These are phyloP conservation scores for Ambrosiella cleistominuta DNA, from an alignment of 2,329 filamentous ascomycete species.

Conservation along the genomic window DNA sequence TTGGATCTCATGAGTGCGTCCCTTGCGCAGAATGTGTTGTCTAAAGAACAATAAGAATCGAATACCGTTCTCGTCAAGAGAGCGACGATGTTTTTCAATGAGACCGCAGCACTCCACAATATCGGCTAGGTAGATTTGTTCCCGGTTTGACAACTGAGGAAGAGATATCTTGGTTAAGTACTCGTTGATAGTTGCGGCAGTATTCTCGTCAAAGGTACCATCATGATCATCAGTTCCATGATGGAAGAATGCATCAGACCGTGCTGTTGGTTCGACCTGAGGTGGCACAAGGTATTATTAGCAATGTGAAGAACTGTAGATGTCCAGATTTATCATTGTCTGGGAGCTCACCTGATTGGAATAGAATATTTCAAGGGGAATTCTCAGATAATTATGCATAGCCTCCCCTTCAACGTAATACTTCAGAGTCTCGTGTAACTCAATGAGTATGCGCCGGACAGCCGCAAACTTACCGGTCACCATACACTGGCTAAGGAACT, in stretches of 20 bases:
- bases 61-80: constrained; percentile 77
- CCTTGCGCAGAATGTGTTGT: constrained; percentile 55
- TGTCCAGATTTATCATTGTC: not conserved
- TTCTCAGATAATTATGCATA: constrained; percentile 60
- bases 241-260: not conserved
- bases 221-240: constrained; percentile 18
- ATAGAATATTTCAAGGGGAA: constrained; percentile 44
- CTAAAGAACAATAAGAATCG: constrained; percentile 79
- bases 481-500: constrained; percentile 75
- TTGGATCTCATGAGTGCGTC: constrained; percentile 43
- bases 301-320: too few species aligned
- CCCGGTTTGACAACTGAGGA: constrained; percentile 63
- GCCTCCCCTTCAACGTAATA: constrained; percentile 68
- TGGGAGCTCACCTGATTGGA: not conserved
- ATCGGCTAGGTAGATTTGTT: constrained; percentile 71
- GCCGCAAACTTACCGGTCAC: constrained; percentile 56
- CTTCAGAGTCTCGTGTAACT: constrained; percentile 59
- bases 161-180: constrained; percentile 59
- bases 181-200: constrained; percentile 54
- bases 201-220: constrained; percentile 51
- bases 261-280: not conserved
- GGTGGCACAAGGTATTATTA: too few species aligned
- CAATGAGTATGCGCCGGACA: constrained; percentile 55
- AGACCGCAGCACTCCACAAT: constrained; percentile 71
- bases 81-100: constrained; percentile 72